Conservation (phyloP, 495 filamentous ascomycete species). For the Aspergillus kassunensis region DNA sequence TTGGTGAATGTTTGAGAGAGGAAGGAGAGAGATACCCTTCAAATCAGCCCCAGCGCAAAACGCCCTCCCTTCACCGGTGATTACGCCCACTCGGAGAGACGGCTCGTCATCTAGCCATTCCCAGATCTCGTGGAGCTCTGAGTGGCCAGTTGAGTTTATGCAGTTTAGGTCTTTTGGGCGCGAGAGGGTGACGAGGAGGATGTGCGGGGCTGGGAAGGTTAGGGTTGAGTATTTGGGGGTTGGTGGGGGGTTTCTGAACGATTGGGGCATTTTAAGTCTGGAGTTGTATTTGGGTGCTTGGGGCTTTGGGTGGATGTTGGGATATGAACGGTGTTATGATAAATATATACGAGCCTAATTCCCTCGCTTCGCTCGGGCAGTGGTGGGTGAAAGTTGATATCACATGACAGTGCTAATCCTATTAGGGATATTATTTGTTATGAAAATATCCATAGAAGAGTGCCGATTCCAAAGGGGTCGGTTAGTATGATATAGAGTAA, state of each 20-base stretch:
- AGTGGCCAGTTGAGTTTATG: conserved; percentile 48
- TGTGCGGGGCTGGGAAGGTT: conserved; percentile 43
- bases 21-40: conserved; percentile 32
- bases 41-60: conserved; percentile 60
- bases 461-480: no score
- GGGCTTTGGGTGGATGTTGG: no score
- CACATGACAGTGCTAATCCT: no score
- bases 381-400: no score
- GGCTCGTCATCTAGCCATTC: conserved; percentile 56
- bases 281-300: not conserved
- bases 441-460: no score
- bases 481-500: no score
- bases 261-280: not conserved
- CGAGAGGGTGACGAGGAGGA: conserved; percentile 48
- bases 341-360: no score
- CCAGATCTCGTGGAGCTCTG: conserved; percentile 50
- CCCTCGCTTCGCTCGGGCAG: no score
- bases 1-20: not conserved
- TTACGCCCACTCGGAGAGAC: conserved; percentile 47
- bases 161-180: conserved; percentile 46
- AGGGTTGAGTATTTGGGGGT: conserved; percentile 33
- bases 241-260: conserved; percentile 37
- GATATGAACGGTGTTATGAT: no score
- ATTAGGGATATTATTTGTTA: no score
- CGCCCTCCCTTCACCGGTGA: conserved; percentile 53